Evolutionary conservation across 495 filamentous ascomycete species (phyloP), one percentile per base, ranked within the genome.

Genomic region (Hypoxylon fuscum): DNA sequence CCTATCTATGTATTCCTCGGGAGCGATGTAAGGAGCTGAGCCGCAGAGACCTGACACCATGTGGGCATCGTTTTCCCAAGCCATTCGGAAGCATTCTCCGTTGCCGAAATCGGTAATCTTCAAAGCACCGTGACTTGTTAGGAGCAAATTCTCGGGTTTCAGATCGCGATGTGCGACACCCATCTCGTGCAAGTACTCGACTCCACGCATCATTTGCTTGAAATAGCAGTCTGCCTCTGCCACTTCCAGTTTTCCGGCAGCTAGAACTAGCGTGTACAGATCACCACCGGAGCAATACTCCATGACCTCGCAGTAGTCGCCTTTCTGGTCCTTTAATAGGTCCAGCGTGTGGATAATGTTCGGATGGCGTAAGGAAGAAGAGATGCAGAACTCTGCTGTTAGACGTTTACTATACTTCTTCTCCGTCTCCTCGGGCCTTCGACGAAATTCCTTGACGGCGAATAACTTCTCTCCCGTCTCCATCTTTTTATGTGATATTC

Each of bases 181-280:
- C 95, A 99, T 99, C 69, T 98, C 95, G 75, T 99, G 95, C 85
- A 99, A 92, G 74, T 99, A 99, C 74, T 98, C 93, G 38, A 99
- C 96, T 25, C 96, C 95, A 45, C 96, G 92, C 96, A 99, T 98
- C 66, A 99, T 85, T 75, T 99, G 95, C 79, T 98, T 96, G 83
- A 99, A 99, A 74, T 93, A 96, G 77, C 95, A 99, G 75, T 99
- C 95, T 22, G 95, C 95, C 74, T 99, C 95, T 35, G 83, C 74
- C 53, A 96, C 93, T 68, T 98, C 95, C 43, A 99, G 84, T 71
- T 96, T 96, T 22, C 92, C 92, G 18, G 94, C 92, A 9, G 94
- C 86, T 41, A 99, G 87, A 20, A 98, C 89, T 17, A 99, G 82
- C 0, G 92, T 96, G 76, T 99, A 99, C 17, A 99, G 83, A 76